phyloP scores from a whole-genome alignment of 2,329 filamentous ascomycete species.

The Trichophyton mentagrophytes region DNA sequence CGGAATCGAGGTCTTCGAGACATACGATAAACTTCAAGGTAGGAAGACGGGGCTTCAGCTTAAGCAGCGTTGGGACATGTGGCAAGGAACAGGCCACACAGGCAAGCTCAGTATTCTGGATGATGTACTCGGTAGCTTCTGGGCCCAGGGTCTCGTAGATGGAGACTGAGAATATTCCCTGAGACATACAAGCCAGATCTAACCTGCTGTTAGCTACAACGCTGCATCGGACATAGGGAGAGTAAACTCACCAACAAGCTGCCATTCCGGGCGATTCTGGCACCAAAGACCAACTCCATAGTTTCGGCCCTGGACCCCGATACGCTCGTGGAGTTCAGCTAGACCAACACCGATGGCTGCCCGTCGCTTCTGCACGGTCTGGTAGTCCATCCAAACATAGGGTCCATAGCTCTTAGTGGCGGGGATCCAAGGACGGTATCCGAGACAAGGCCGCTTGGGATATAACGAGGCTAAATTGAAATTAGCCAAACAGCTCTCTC shows the following conservation, averaged over 20 bases:
- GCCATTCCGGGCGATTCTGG: constrained; percentile 80
- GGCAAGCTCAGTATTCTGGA: constrained; percentile 70
- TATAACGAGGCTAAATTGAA: constrained; percentile 38
- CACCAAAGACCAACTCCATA: constrained; percentile 75
- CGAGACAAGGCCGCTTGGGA: constrained; percentile 61
- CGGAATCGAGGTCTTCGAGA: constrained; percentile 67
- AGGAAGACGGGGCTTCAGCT: constrained; percentile 64
- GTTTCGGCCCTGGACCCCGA: constrained; percentile 53
- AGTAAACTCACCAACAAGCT: constrained; percentile 53
- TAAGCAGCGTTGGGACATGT: constrained; percentile 69
- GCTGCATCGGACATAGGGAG: not conserved
- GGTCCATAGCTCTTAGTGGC: constrained; percentile 59
- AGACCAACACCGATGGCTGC: constrained; percentile 77
- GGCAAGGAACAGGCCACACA: constrained; percentile 67
- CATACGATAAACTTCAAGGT: constrained; percentile 77
- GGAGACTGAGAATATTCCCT: constrained; percentile 78
- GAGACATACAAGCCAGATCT: constrained; percentile 80
- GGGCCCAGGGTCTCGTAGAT: constrained; percentile 93
- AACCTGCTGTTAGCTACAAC: not conserved
- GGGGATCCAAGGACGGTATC: constrained; percentile 66
- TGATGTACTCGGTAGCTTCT: constrained; percentile 85
- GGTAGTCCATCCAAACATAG: constrained; percentile 76
- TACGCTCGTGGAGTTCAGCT: constrained; percentile 63
- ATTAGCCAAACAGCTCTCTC: constrained; percentile 3
- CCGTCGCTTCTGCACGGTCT: constrained; percentile 62